Evolutionary conservation across 768 basidiomycete species (phyloP).

Genomic region (Saitozyma podzolica): DNA sequence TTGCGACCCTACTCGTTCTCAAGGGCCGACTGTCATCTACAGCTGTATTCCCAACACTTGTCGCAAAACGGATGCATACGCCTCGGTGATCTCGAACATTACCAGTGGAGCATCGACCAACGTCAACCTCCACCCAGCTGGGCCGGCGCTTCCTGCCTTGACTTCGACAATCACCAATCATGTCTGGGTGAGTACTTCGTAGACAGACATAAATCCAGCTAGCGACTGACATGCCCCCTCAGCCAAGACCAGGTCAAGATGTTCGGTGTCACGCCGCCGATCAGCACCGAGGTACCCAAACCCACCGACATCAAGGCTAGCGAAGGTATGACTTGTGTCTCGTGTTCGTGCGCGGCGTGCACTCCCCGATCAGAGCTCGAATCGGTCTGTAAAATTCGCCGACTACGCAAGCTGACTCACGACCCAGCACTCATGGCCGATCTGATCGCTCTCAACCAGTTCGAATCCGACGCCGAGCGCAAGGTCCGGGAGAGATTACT

Average conservation of each 20-base stretch:
- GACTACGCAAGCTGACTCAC: not conserved
- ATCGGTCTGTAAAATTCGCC: not conserved
- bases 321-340: slow-evolving; percentile 30
- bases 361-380: not conserved
- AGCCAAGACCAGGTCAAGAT: slow-evolving; percentile 30
- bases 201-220: not conserved
- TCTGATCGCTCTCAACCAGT: slow-evolving; percentile 76
- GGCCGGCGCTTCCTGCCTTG: too few relatives aligned
- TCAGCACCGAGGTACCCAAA: slow-evolving; percentile 48
- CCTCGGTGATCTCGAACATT: too few relatives aligned
- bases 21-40: too few relatives aligned
- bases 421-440: slow-evolving; percentile 76
- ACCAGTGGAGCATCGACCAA: too few relatives aligned
- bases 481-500: slow-evolving; percentile 88
- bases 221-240: not conserved
- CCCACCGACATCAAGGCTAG: slow-evolving; percentile 42
- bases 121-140: too few relatives aligned
- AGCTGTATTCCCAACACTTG: too few relatives aligned
- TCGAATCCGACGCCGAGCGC: slow-evolving; percentile 85
- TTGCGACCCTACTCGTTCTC: too few relatives aligned
- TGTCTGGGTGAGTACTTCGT: slow-evolving; percentile 9
- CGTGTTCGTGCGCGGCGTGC: not conserved
- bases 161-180: not conserved
- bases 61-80: too few relatives aligned
- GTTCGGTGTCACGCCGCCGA: slow-evolving; percentile 50